A percentile compares a stretch with the other conserved stretches of the same genome.
Evolutionary conservation across 371 early-diverging fungal genomes (phyloP).

Genomic region (Haplosporangium sp.): DNA sequence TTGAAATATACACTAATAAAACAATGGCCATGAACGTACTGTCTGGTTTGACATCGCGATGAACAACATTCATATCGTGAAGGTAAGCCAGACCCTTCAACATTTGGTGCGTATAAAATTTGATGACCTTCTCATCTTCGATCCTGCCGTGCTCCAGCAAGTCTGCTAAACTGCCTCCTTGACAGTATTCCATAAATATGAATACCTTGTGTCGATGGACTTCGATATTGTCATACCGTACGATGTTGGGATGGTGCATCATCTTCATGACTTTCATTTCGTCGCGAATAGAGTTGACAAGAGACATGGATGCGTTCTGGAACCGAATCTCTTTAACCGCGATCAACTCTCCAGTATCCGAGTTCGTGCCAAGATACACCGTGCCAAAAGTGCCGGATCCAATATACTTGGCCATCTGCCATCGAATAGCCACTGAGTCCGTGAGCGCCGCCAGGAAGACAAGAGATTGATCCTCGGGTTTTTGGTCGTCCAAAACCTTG

Average conservation of each 20-base stretch:
- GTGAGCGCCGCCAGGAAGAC: constrained; percentile 81
- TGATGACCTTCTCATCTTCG: constrained; percentile 78
- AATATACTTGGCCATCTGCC: constrained; percentile 89
- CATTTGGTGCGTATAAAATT: constrained; percentile 86
- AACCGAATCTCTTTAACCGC: constrained; percentile 95
- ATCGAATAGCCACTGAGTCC: constrained; percentile 81
- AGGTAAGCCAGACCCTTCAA: constrained; percentile 91
- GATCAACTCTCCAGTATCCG: constrained; percentile 89
- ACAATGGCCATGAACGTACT: constrained; percentile 64
- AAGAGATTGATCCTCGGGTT: constrained; percentile 83
- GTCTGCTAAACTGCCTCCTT: constrained; percentile 83
- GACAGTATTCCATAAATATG: constrained; percentile 96
- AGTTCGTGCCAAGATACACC: constrained; percentile 86
- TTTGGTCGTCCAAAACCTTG: constrained; percentile 80
- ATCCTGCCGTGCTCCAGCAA: constrained; percentile 85
- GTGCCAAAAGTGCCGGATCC: constrained; percentile 92
- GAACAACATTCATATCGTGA: constrained; percentile 88
- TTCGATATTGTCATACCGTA: constrained; percentile 91
- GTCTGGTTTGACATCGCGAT: constrained; percentile 93
- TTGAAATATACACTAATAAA: not conserved
- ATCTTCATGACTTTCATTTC: constrained; percentile 94
- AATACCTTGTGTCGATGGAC: constrained; percentile 91
- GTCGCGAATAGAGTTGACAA: constrained; percentile 83
- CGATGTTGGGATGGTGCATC: constrained; percentile 90
- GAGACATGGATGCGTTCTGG: constrained; percentile 77